Base-by-base conservation (phyloP, 2,329 filamentous ascomycete genomes). In the Neoarthrinium moseri region DNA sequence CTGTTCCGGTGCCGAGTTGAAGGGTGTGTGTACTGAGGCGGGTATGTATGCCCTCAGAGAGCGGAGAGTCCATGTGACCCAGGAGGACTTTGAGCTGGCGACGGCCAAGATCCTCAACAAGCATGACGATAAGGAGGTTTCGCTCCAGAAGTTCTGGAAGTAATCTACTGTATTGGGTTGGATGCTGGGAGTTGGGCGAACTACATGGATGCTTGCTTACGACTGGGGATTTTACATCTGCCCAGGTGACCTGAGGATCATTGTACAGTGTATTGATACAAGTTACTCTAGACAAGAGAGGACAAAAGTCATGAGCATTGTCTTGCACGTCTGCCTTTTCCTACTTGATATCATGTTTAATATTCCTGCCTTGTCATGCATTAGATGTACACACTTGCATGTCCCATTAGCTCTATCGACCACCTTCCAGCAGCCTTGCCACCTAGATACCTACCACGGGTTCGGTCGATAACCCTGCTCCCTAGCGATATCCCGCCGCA, bases 31-130 rank as follows among this genome's bases (percentile, higher is more conserved):
- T 69, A 99, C 94, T 36, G 94, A 99, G 71, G 91, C 94, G 3
- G 94, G 94, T 60, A 99, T 99, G 94, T 99, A 94, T 65, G 94
- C 94, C 12, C 78, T 99, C 54, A 85, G 94, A 58, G 94, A 99
- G 74, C 80, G 94, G 64, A 85, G 94, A 71, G 92, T 99, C 48
- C 94, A 99, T 68, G 94, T 99, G 56, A 99, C 94, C 29, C 94
- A 99, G 69, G 94, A 99, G 72, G 94, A 99, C 71, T 99, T 99
- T 67, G 94, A 99, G 68, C 80, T 99, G 52, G 94, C 94, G 26
- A 99, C 94, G 6, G 94, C 94, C 66, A 99, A 99, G 87, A 92
- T 99, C 50, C 81, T 99, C 66, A 97, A 99, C 83, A 97, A 96
- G 80, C 94, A 97, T 68, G 94, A 97, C 63, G 94, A 99, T 71